Evolutionary conservation across 139 green algal species (phyloP), one percentile per base, ranked within the genome.

Genomic region (Trebouxia sp.): DNA sequence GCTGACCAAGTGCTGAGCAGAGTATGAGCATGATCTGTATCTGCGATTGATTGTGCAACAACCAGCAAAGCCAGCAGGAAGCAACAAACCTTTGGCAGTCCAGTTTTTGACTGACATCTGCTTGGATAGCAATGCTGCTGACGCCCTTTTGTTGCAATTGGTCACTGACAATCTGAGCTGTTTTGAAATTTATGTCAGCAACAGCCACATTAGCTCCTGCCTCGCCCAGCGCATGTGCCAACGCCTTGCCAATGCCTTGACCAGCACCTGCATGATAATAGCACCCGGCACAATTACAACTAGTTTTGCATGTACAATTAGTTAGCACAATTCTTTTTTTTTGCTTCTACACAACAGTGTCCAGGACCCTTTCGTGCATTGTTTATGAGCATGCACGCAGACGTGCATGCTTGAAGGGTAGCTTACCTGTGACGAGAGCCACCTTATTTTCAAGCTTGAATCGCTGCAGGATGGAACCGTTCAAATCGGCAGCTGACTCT

Each of bases 191-290:
- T 38, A 91, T 65, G 74, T 91, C 87, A 3, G 87, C 85, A 17
- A 91, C 79, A n/a, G 87, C 85, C 6, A 91, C 80, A 26, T 80
- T 62, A 15, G 87, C 87, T 9, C 87, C 87, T 39, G 87, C 87
- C 76, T 91, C 87, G 0, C 80, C 87, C 26, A 91, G 78, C 1
- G 85, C 85, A 75, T 91, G 85, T 12, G 87, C 87, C 82, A 87
- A 89, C 10, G 85, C 83, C 20, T 83, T 67, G 0, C 87, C 87
- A 76, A 91, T 89, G n/a, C 87, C 87, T 65, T 91, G 87, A 12
- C 83, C 87, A 45, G 72, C 87, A 53, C 86, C 86, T 89, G 83
- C 45, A 67, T 6, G 32, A 43, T 22, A 28, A 43, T n/a, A n/a
- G n/a, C n/a, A n/a, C n/a, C n/a, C n/a, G n/a, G n/a, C n/a, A n/a